Conservation (phyloP, 768 basidiomycete species). For the Hysterangium stoloniferum region DNA sequence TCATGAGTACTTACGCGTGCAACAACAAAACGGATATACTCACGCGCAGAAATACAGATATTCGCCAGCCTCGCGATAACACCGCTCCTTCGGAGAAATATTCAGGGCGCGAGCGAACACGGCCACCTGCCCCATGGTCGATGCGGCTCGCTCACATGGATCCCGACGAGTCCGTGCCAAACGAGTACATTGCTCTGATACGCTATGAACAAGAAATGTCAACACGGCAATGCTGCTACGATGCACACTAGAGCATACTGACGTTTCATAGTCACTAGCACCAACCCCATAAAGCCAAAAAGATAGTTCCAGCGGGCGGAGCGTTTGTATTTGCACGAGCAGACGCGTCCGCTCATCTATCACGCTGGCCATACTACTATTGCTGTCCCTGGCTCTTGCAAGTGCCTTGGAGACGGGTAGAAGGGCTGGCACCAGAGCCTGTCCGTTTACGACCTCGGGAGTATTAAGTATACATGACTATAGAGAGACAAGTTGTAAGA, state of each 20-base stretch:
- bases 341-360: conserved; percentile 4
- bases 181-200: neutral
- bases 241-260: too few species aligned
- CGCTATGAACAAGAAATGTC: neutral
- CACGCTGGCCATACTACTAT: neutral
- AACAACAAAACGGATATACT: neutral
- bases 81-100: neutral
- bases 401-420: neutral
- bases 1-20: neutral
- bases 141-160: neutral
- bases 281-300: conserved; percentile 1
- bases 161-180: conserved; percentile 1
- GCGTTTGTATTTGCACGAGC: conserved; percentile 3
- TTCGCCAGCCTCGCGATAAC: neutral
- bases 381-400: neutral
- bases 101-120: conserved; percentile 2
- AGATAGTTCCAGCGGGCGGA: conserved; percentile 1
- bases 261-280: too few species aligned
- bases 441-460: conserved; percentile 1
- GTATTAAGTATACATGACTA: neutral
- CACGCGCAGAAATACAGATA: conserved; percentile 2
- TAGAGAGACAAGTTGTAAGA: neutral
- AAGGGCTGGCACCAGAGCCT: neutral
- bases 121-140: conserved; percentile 2
- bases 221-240: too few species aligned